Evolutionary conservation across 2,329 filamentous ascomycete species (phyloP).

Genomic region (Pseudopyricularia cyperi): DNA sequence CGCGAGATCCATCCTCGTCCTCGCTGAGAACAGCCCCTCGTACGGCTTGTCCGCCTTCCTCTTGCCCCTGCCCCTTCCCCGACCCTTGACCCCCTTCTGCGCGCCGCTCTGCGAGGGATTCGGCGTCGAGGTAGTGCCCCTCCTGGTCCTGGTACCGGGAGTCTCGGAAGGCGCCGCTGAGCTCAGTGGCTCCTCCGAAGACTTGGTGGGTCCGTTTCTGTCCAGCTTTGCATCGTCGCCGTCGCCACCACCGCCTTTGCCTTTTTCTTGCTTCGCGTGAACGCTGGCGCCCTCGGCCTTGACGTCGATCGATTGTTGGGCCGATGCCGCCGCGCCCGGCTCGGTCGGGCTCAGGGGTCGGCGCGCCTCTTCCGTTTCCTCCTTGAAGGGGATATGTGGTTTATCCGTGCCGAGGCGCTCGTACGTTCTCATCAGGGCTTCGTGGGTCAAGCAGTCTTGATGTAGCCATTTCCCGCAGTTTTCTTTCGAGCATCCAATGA

Average conservation of each 20-base stretch:
- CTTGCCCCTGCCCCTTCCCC: neutral
- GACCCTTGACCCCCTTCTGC: neutral
- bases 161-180: conserved; percentile 5
- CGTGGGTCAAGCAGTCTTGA: conserved; percentile 46
- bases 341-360: conserved; percentile 39
- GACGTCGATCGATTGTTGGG: conserved; percentile 38
- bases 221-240: conserved; percentile 18
- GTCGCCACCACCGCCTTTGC: conserved; percentile 7
- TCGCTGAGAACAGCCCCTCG: conserved; percentile 27
- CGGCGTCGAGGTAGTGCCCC: neutral
- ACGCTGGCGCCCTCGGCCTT: conserved; percentile 28
- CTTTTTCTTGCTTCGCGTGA: neutral
- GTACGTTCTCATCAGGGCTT: conserved; percentile 36
- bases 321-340: conserved; percentile 32
- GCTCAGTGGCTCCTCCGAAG: conserved; percentile 14
- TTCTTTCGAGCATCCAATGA: conserved; percentile 43
- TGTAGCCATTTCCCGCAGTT: conserved; percentile 50
- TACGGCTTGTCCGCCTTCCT: conserved; percentile 26
- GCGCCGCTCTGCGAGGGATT: conserved; percentile 6
- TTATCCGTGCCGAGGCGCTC: conserved; percentile 35
- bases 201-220: conserved; percentile 11
- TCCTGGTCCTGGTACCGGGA: neutral
- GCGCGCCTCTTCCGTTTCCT: conserved; percentile 25
- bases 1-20: conserved; percentile 30
- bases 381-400: conserved; percentile 29